A percentile compares a stretch with the other conserved stretches of the same genome.
phyloP scores from a whole-genome alignment of 2,329 filamentous ascomycete species.

The Neofusicoccum sp. region DNA sequence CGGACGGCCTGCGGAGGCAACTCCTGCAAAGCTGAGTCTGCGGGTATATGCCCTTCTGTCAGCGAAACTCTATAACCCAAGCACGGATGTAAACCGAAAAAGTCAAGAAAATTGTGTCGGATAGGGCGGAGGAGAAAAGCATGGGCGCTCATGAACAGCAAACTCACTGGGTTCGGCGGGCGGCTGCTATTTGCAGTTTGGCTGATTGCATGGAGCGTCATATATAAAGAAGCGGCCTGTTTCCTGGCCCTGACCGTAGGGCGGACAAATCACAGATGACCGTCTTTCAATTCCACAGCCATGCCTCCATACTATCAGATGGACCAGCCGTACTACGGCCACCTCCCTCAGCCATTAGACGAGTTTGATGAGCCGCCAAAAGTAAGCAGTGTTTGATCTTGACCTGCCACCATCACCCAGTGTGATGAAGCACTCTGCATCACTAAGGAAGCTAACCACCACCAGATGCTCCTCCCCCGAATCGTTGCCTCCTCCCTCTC shows the following conservation, averaged over 20 bases:
- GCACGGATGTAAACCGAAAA: background rate
- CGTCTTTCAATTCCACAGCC: background rate
- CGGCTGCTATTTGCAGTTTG: background rate
- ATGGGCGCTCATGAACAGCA: background rate
- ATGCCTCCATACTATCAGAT: background rate
- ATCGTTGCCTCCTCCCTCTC: background rate
- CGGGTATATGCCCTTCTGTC: background rate
- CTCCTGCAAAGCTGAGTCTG: background rate
- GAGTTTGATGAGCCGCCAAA: background rate
- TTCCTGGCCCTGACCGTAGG: background rate
- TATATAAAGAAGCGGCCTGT: background rate
- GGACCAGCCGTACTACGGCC: background rate
- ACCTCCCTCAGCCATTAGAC: background rate
- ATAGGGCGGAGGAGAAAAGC: background rate
- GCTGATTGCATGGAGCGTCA: too few species aligned
- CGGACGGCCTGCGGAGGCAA: background rate
- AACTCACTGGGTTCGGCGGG: background rate
- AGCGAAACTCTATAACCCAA: background rate
- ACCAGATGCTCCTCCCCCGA: background rate
- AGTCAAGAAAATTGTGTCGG: background rate
- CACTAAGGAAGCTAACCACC: background rate
- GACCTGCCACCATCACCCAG: background rate
- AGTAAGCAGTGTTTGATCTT: background rate
- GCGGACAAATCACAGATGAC: background rate
- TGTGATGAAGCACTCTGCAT: background rate